Conservation (phyloP, 805 yeast genomes). For the Saccharomycopsis fermentans region DNA sequence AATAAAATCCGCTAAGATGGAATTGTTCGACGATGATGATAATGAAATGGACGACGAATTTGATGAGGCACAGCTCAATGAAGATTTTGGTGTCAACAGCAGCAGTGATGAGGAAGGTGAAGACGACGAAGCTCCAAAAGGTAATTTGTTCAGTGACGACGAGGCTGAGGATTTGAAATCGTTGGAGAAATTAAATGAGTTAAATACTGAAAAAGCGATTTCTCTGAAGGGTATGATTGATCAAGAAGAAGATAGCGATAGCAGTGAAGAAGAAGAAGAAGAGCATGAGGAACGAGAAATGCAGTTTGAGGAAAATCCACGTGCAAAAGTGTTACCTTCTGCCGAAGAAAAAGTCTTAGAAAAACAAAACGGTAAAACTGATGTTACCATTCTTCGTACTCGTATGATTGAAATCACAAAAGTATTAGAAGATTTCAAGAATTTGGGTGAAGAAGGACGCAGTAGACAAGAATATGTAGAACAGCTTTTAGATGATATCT, state of each 20-base stretch:
- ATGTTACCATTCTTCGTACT: conserved; percentile 74
- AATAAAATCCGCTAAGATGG: conserved; percentile 56
- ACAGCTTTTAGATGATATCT: conserved; percentile 74
- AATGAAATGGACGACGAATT: conserved; percentile 35
- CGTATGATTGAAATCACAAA: conserved; percentile 93
- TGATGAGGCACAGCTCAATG: conserved; percentile 50
- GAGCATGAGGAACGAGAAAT: too few species aligned
- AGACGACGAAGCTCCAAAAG: conserved; percentile 4
- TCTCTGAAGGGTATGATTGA: conserved; percentile 18
- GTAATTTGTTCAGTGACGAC: conserved; percentile 16
- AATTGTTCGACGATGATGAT: conserved; percentile 53
- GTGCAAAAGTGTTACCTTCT: conserved; percentile 69
- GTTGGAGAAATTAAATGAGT: conserved; percentile 19
- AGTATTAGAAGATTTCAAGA: conserved; percentile 83
- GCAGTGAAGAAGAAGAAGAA: conserved; percentile 25
- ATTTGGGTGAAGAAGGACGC: conserved; percentile 72
- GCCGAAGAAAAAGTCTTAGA: conserved; percentile 49
- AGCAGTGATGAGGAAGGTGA: conserved; percentile 16
- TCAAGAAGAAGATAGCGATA: conserved; percentile 28
- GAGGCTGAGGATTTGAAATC: conserved; percentile 19
- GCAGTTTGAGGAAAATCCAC: conserved; percentile 32
- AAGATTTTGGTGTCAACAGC: conserved; percentile 24
- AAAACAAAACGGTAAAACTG: conserved; percentile 49
- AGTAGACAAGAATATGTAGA: conserved; percentile 76
- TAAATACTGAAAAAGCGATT: conserved; percentile 13